Percentiles rank a stretch among this genome's conserved stretches.
phyloP scores from a whole-genome alignment of 345 rosid species.

The Eucalyptus rudis region DNA sequence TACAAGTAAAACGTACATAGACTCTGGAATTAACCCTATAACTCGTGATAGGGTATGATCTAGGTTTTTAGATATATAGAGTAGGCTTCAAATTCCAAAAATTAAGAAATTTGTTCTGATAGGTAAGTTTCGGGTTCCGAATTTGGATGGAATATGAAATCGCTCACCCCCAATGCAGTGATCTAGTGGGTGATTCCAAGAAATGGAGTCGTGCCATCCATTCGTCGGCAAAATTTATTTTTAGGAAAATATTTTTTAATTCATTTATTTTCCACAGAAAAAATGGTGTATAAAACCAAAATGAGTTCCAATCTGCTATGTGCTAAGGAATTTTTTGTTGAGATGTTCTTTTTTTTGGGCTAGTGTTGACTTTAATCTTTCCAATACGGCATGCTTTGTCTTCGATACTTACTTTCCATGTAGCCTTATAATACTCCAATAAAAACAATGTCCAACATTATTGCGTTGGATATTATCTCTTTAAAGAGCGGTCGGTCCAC shows the following conservation, averaged over 20 bases:
- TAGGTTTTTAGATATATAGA: fast-evolving
- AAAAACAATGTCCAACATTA: not conserved
- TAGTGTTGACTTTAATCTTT: not conserved
- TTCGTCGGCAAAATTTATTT: not conserved
- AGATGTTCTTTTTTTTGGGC: not conserved
- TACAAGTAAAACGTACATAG: too few relatives aligned
- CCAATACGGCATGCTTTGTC: not conserved
- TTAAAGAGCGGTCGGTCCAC: not conserved
- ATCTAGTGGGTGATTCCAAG: not conserved
- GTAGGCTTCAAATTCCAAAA: fast-evolving
- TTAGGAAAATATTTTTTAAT: not conserved
- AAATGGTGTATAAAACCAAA: not conserved
- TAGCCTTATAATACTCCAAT: too few relatives aligned
- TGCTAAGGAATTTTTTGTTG: not conserved
- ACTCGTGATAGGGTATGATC: too few relatives aligned
- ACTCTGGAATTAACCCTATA: fast-evolving
- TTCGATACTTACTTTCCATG: not conserved
- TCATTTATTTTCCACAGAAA: fast-evolving
- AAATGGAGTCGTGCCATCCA: fast-evolving
- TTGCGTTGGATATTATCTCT: not conserved
- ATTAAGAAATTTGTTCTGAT: fast-evolving
- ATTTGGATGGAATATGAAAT: fast-evolving
- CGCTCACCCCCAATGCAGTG: fast-evolving
- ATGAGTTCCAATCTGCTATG: not conserved
- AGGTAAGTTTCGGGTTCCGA: fast-evolving